Conservation (phyloP, 2,329 filamentous ascomycete genomes). For the Ceratocystis albifundus region DNA sequence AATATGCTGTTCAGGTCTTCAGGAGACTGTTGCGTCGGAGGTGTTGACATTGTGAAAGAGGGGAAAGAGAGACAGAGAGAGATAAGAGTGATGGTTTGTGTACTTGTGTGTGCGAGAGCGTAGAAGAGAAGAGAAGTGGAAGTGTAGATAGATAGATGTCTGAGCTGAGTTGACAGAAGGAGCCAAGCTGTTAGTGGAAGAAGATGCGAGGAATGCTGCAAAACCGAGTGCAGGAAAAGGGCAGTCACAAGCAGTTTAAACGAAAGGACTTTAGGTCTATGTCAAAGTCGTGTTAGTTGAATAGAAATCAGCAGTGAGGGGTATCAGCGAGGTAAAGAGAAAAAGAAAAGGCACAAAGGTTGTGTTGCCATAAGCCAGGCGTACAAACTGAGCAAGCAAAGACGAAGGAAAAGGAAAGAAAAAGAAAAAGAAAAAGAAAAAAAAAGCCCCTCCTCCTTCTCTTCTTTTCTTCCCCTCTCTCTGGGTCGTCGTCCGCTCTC, state of each 20-base stretch:
- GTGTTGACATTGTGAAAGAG: constrained; percentile 5
- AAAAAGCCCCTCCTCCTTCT: not conserved
- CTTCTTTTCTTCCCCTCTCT: not conserved
- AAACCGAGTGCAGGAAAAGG: not conserved
- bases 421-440: too few species aligned
- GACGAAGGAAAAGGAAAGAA: not conserved
- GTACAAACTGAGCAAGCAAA: not conserved
- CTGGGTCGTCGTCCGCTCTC: not conserved
- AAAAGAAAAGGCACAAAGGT: not conserved
- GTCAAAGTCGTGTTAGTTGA: not conserved
- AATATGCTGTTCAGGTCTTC: constrained; percentile 7
- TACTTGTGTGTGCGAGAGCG: not conserved
- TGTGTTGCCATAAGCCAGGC: not conserved
- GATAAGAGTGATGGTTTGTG: not conserved
- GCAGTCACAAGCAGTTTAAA: not conserved
- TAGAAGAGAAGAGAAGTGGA: not conserved
- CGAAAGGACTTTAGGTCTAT: not conserved
- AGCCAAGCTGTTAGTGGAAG: not conserved
- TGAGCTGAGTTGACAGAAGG: not conserved
- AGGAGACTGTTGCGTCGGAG: constrained; percentile 12
- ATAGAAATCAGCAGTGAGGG: not conserved
- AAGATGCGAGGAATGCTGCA: not conserved
- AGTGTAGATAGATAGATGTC: not conserved
- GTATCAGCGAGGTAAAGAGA: not conserved
- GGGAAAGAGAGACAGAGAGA: not conserved